Evolutionary conservation across 352 stramenopile genomes (phyloP).

Genomic region (Globisporangium echinulatum): DNA sequence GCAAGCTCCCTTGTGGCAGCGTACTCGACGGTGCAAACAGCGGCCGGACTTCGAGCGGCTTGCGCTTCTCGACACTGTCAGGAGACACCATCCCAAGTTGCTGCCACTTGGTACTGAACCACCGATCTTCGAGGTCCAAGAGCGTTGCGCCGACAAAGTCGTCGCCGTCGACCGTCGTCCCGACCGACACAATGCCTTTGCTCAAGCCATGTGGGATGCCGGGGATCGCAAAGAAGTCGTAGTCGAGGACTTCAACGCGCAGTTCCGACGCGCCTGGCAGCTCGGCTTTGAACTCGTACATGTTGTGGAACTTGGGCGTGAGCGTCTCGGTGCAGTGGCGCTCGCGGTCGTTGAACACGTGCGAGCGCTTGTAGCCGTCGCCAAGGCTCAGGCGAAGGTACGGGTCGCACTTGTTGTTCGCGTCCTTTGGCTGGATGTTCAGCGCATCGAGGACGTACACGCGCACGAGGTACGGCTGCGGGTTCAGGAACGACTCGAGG

Average conservation of each 20-base stretch:
- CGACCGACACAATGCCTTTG: constrained; percentile 39
- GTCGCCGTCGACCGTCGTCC: constrained; percentile 54
- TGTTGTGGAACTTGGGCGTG: constrained; percentile 86
- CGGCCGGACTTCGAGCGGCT: constrained; percentile 57
- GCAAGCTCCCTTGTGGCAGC: constrained; percentile 59
- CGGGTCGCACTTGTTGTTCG: constrained; percentile 78
- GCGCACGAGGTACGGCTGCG: constrained; percentile 74
- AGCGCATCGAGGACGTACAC: constrained; percentile 84
- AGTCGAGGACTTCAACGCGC: constrained; percentile 61
- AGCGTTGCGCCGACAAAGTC: constrained; percentile 90
- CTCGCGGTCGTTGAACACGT: constrained; percentile 76
- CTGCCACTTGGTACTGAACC: constrained; percentile 87
- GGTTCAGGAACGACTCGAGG: constrained; percentile 64
- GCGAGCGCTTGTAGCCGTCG: constrained; percentile 51
- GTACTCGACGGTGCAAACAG: constrained; percentile 70
- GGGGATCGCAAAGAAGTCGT: constrained; percentile 67
- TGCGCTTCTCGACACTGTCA: constrained; percentile 27
- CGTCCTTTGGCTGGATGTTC: constrained; percentile 77
- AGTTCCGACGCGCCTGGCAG: constrained; percentile 74
- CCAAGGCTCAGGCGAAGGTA: constrained; percentile 82
- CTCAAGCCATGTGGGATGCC: constrained; percentile 42
- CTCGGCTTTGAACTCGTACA: constrained; percentile 88
- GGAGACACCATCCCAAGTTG: constrained; percentile 35
- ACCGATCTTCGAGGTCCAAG: constrained; percentile 91
- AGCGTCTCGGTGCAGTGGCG: constrained; percentile 74